A percentile compares a stretch with the other conserved stretches of the same genome.
These are phyloP conservation scores for Gaeumannomyces sp. DNA, from an alignment of 2,329 filamentous ascomycete species.

Conservation along the genomic window DNA sequence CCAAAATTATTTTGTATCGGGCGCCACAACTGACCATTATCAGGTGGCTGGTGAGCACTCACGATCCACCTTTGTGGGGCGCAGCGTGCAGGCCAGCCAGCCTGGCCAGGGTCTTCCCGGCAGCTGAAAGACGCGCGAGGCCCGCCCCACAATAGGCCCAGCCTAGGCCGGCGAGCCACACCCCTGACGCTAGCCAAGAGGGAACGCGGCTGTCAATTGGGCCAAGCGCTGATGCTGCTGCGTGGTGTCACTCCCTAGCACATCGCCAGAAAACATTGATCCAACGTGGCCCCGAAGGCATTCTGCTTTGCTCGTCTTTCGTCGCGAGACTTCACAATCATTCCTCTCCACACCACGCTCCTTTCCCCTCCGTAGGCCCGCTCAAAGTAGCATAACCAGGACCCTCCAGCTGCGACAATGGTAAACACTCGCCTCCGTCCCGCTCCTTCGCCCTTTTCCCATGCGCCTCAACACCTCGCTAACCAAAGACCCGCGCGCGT, in stretches of 20 bases:
- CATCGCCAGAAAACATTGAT: background rate
- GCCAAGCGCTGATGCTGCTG: too few relatives aligned
- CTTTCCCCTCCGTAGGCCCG: background rate
- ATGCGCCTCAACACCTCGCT: conserved; percentile 7
- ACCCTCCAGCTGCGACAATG: background rate
- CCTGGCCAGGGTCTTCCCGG: background rate
- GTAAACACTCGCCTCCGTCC: conserved; percentile 1
- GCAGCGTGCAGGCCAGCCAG: background rate
- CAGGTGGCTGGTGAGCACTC: background rate
- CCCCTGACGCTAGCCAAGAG: too few relatives aligned
- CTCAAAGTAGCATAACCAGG: background rate
- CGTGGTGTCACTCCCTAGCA: background rate
- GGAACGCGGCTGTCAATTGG: background rate
- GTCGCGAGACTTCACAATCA: background rate
- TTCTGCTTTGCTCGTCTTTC: background rate
- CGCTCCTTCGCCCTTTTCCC: background rate
- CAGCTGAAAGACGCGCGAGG: background rate
- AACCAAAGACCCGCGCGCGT: background rate
- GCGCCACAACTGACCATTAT: background rate
- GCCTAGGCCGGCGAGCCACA: background rate
- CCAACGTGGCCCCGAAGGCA: background rate
- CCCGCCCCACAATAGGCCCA: background rate
- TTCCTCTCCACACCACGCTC: background rate
- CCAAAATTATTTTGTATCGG: conserved; percentile 1
- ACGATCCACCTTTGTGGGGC: background rate